Conservation (phyloP, 106 monocot species). For the Acorus calamus region DNA sequence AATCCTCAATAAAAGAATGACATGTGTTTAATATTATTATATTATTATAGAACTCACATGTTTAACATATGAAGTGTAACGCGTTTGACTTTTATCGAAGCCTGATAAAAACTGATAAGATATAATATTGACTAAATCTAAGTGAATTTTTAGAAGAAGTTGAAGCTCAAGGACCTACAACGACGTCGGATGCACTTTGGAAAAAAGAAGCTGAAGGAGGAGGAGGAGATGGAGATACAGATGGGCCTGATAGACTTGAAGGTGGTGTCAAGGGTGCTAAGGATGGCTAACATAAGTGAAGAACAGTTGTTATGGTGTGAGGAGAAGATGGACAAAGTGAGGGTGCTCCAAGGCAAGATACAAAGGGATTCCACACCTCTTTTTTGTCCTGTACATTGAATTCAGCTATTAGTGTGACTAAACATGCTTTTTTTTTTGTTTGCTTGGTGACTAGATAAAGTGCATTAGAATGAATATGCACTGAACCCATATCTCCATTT, state of each 20-base stretch:
- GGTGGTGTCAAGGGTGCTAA: constrained; percentile 71
- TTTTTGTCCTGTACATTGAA: constrained; percentile 63
- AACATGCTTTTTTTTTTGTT: constrained; percentile 11
- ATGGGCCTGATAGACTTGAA: constrained; percentile 88
- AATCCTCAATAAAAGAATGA: too few relatives aligned
- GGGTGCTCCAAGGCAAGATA: constrained; percentile 46
- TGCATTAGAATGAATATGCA: constrained; percentile 7
- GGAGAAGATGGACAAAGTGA: constrained; percentile 90
- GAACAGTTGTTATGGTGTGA: constrained; percentile 91
- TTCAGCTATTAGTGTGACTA: neutral
- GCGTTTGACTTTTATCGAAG: too few relatives aligned
- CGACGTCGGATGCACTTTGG: constrained; percentile 27
- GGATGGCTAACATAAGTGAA: constrained; percentile 50
- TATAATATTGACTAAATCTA: too few relatives aligned
- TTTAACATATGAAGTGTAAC: too few relatives aligned
- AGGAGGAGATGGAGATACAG: constrained; percentile 59
- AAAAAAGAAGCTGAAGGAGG: constrained; percentile 37
- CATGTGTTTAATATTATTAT: too few relatives aligned
- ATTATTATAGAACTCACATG: too few relatives aligned
- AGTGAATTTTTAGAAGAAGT: constrained; percentile 49
- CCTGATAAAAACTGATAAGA: too few relatives aligned
- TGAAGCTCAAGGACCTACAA: constrained; percentile 59
- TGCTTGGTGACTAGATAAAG: constrained; percentile 65
- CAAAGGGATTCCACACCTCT: constrained; percentile 80
- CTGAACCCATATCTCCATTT: constrained; percentile 15